Percentiles rank a stretch among this genome's conserved stretches.
phyloP scores from a whole-genome alignment of 208 protist genomes.

The Leptomonas seymouri region DNA sequence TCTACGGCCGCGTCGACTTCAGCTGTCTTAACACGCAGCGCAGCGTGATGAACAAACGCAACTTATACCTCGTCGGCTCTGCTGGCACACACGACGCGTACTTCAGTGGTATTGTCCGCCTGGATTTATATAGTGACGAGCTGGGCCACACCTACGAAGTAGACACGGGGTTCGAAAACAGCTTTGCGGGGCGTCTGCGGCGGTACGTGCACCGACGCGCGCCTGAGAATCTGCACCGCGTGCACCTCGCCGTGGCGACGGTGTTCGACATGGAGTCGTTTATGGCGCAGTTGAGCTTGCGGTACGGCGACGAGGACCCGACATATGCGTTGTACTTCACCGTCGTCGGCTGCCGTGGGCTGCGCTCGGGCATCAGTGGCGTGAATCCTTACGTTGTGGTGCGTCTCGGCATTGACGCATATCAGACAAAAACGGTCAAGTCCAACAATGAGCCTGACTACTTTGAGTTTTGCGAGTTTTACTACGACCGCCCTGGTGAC shows the following conservation, averaged over 20 bases:
- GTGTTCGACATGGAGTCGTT: conserved; percentile 88
- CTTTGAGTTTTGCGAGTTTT: conserved; percentile 86
- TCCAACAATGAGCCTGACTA: conserved; percentile 76
- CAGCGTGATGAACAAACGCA: conserved; percentile 52
- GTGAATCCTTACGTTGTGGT: conserved; percentile 79
- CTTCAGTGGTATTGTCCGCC: conserved; percentile 70
- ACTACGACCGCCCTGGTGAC: conserved; percentile 52
- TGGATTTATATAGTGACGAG: conserved; percentile 70
- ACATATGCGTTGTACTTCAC: conserved; percentile 79
- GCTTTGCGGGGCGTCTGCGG: conserved; percentile 66
- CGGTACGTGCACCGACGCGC: conserved; percentile 65
- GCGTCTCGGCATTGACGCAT: conserved; percentile 67
- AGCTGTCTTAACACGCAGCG: conserved; percentile 78
- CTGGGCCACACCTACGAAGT: conserved; percentile 73
- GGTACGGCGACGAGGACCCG: conserved; percentile 72
- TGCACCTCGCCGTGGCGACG: conserved; percentile 68
- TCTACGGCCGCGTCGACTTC: conserved; percentile 85
- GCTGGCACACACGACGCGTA: conserved; percentile 73
- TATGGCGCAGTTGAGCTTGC: conserved; percentile 60
- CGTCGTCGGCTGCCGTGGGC: conserved; percentile 70
- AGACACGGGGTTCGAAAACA: conserved; percentile 44
- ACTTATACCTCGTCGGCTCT: conserved; percentile 65
- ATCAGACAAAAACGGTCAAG: conserved; percentile 71
- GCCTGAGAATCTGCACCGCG: conserved; percentile 77
- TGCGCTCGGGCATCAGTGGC: conserved; percentile 52